These are phyloP conservation scores for Colletotrichum incanum DNA, from an alignment of 2,329 filamentous ascomycete species.

Conservation along the genomic window DNA sequence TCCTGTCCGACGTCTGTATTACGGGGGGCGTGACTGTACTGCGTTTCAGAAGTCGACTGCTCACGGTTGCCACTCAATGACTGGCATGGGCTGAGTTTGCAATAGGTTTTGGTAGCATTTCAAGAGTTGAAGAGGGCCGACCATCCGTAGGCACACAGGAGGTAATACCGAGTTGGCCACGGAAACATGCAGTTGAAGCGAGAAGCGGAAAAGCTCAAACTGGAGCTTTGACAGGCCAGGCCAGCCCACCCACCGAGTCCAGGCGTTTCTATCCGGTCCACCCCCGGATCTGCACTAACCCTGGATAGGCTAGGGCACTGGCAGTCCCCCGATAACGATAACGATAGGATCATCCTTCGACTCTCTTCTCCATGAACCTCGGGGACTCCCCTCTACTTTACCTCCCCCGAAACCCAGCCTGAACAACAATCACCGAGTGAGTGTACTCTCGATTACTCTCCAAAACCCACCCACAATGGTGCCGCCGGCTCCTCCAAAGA, in stretches of 20 bases:
- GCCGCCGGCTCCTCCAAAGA: conserved; percentile 35
- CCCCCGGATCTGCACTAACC: conserved; percentile 43
- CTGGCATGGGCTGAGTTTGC: not conserved
- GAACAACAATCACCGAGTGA: conserved; percentile 16
- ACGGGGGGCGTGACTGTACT: conserved; percentile 12
- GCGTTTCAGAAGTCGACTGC: conserved; percentile 27
- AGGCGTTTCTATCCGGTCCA: conserved; percentile 40
- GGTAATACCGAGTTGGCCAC: not conserved
- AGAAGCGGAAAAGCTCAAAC: conserved; percentile 11
- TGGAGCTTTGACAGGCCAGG: conserved; percentile 35
- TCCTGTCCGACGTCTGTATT: not conserved
- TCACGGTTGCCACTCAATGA: conserved; percentile 6
- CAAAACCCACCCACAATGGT: conserved; percentile 44
- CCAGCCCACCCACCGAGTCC: conserved; percentile 34
- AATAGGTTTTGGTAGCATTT: not conserved
- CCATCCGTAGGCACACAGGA: not conserved
- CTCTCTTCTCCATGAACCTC: conserved; percentile 36
- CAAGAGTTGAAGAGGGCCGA: not conserved
- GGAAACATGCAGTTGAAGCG: conserved; percentile 9
- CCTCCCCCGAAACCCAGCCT: conserved; percentile 23
- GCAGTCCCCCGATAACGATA: conserved; percentile 39
- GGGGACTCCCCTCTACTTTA: conserved; percentile 35
- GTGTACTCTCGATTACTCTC: conserved; percentile 7
- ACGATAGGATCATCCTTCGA: conserved; percentile 41
- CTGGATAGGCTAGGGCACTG: conserved; percentile 11